Conservation (phyloP, 768 basidiomycete genomes). For the Lentinula boryana region DNA sequence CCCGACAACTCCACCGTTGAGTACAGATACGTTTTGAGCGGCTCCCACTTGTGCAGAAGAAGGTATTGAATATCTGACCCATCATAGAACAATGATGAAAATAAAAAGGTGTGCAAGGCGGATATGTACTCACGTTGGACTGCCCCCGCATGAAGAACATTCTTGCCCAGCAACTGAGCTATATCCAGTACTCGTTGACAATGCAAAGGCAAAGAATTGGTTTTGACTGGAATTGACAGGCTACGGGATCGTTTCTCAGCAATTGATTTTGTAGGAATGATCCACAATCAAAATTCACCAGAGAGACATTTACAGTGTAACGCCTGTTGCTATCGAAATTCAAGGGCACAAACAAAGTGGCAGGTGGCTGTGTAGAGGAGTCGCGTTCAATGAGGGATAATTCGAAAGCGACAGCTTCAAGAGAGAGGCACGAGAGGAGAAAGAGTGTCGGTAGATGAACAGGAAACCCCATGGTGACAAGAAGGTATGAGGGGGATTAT, state of each 20-base stretch:
- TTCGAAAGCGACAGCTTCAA: neutral
- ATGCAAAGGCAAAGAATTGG: neutral
- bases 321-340: neutral
- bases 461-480: neutral
- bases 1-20: neutral
- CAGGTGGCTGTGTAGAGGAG: neutral
- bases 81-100: neutral
- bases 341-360: neutral
- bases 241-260: neutral
- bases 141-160: neutral
- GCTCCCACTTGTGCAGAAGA: neutral
- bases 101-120: neutral
- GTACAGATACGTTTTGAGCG: neutral
- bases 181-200: constrained; percentile 3
- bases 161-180: neutral
- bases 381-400: neutral
- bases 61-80: neutral
- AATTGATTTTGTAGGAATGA: neutral
- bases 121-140: neutral
- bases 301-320: neutral
- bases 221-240: neutral
- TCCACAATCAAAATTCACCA: neutral
- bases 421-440: neutral
- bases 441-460: neutral
- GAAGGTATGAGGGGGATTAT: neutral